Conservation (phyloP, 2,329 filamentous ascomycete species). For the Microcyclosporella mali region DNA sequence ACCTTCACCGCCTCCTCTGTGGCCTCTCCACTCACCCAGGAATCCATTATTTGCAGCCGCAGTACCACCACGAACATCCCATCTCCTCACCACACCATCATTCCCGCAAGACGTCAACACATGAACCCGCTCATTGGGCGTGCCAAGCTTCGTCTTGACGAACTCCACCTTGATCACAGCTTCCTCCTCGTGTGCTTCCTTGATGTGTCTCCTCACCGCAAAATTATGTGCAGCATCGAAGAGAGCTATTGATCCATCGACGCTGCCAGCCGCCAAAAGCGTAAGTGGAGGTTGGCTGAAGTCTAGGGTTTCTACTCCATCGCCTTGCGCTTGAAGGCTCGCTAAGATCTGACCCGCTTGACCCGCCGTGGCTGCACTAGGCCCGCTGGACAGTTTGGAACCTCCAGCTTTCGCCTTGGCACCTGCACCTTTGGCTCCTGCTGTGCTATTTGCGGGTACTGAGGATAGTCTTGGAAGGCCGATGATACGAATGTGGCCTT, state of each 20-base stretch:
- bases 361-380: slow-evolving; percentile 39
- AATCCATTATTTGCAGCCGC: slow-evolving; percentile 63
- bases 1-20: slow-evolving; percentile 75
- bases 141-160: slow-evolving; percentile 45
- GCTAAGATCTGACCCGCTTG: slow-evolving; percentile 72
- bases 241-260: slow-evolving; percentile 67
- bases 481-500: slow-evolving; percentile 77
- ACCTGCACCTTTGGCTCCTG: slow-evolving; percentile 39
- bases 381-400: slow-evolving; percentile 37
- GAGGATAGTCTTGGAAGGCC: slow-evolving; percentile 63
- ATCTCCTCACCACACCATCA: slow-evolving; percentile 83
- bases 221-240: slow-evolving; percentile 85
- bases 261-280: slow-evolving; percentile 57
- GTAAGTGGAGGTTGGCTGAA: slow-evolving; percentile 57
- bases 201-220: slow-evolving; percentile 74
- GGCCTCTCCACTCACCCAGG: slow-evolving; percentile 83
- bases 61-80: slow-evolving; percentile 71
- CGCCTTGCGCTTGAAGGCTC: slow-evolving; percentile 69
- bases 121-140: slow-evolving; percentile 43
- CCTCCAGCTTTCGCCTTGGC: slow-evolving; percentile 46
- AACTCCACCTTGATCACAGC: slow-evolving; percentile 93
- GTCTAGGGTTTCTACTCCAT: slow-evolving; percentile 70
- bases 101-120: slow-evolving; percentile 82
- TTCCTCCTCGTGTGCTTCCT: slow-evolving; percentile 77
- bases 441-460: slow-evolving; percentile 25